Base-by-base conservation (phyloP, 2,329 filamentous ascomycete species). In the Nemania sp. region DNA sequence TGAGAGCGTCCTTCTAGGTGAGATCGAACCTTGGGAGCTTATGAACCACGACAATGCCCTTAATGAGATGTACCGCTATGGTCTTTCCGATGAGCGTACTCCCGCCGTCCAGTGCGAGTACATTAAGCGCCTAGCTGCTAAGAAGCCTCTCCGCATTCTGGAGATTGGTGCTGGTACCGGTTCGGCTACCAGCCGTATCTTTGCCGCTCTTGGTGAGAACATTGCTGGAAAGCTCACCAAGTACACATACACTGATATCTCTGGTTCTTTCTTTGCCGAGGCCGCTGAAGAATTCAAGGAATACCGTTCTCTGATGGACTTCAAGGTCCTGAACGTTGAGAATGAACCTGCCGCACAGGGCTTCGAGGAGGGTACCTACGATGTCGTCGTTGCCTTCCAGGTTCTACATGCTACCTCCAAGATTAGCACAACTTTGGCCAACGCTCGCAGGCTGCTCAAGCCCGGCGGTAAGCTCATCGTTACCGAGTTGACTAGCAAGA, bases 161-260 rank as follows among this genome's bases (percentile, higher is more conserved):
- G 75, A 77, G 24, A 75, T 82, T 13, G 82, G 82, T 63, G 82
- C 80, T 10, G 83, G 83, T 15, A 83, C 81, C 1, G 83, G 82
- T 27, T 79, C 78, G 10, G 77, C 81, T 0, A 85, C 83, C 0
- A 75, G 77, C 26, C 62, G 63, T 3, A 76, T 85, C n/a, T 72
- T 85, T 10, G 70, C 75, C 1, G 64, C 68, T 2, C 71, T 84
- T 4, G 77, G 76, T 3, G 52, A 73, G 26, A 60, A 73, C 41
- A 61, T 74, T 45, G 64, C 73, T 20, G 74, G 75, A 22, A 70
- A 72, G 32, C 80, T 82, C 55, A 70, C 75, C 2, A 77, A 79
- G 22, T 85, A 84, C 67, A 82, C 80, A 0, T 86, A 79, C 72
- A 85, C 83, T 0, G 83, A 85, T 68, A 80, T 84, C 47, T 79